Percentiles rank a stretch among this genome's conserved stretches.
These are phyloP conservation scores for Yarrowia sp. DNA, from an alignment of 805 yeast species.

Conservation along the genomic window DNA sequence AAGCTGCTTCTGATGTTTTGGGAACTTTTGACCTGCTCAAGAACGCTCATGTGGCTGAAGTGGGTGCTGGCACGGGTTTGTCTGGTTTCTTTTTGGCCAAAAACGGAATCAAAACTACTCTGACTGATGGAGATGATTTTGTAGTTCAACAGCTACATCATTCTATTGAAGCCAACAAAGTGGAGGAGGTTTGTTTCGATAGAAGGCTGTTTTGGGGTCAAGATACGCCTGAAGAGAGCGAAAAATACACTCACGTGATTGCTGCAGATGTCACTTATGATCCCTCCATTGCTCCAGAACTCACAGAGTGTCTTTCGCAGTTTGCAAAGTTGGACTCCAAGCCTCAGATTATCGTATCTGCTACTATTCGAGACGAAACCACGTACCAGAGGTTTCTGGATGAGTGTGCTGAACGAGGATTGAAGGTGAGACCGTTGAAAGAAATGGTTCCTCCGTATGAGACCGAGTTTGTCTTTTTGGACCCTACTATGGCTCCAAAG, in stretches of 20 bases:
- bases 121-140: conserved; percentile 69
- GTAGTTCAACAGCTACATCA: conserved; percentile 49
- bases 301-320: conserved; percentile 49
- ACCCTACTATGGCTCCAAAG: conserved; percentile 31
- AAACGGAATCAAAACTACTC: conserved; percentile 38
- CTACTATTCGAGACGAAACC: conserved; percentile 66
- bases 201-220: conserved; percentile 31
- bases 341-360: conserved; percentile 52
- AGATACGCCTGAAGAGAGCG: conserved; percentile 33
- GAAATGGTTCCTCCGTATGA: conserved; percentile 26
- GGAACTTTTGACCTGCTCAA: not conserved
- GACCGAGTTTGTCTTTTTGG: conserved; percentile 21
- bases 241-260: conserved; percentile 41
- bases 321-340: conserved; percentile 29
- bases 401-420: conserved; percentile 34
- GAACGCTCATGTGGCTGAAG: conserved; percentile 50
- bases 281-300: conserved; percentile 51
- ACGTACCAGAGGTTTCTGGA: conserved; percentile 49
- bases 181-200: conserved; percentile 8
- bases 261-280: conserved; percentile 94
- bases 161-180: conserved; percentile 49
- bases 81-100: conserved; percentile 49
- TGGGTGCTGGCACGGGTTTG: conserved; percentile 91
- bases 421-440: conserved; percentile 29
- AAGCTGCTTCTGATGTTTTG: not conserved